Base-by-base conservation (phyloP, 306 rosid genomes). In the Citrullus mucosospermus region DNA sequence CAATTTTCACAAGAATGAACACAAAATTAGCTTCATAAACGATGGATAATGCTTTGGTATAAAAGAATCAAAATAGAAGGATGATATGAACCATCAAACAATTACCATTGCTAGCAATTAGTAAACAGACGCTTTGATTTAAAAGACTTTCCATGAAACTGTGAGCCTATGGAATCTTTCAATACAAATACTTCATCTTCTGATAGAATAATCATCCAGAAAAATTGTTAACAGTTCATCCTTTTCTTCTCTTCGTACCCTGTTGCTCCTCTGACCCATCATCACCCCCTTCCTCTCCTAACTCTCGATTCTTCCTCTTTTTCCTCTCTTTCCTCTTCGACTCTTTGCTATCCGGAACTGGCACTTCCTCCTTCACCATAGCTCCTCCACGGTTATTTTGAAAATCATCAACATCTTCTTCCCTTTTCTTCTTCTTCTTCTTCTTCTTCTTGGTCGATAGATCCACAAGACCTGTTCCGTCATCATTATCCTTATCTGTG, bases 211-310 rank as follows among this genome's bases (percentile, higher is more conserved):
- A 22, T 46, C 57, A 30, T 55, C 39, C 18, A 6, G 4, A 28
- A 36, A 18, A 25, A 48, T 4, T 6, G 39, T 74, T 15, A 30
- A n/a, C 9, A 54, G 58, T 46, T 34, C 71, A 58, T 5, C 5
- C 34, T 58, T 60, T 84, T 73, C 75, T 84, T 79, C 72, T 81
- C 59, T 81, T 84, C 59, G 28, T 77, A 58, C 77, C 20, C 54
- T 32, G 75, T 28, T 78, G 69, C 7, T 82, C 72, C 43, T 62
- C 82, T n/a, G 20, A 55, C 44, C 55, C 80, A 41, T 55, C 76
- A 32, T 78, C 79, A 11, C 43, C 73, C 62, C 80, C 77, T 75
- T 51, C 82, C 61, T 50, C 60, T 41, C 15, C 22, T 39, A 28
- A 25, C 8, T 50, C 77, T 77, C 53, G 34, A 75, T 78, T 46